Percentiles rank a stretch among this genome's conserved stretches.
phyloP scores from a whole-genome alignment of 306 rosid genomes.

The Inga oerstediana region DNA sequence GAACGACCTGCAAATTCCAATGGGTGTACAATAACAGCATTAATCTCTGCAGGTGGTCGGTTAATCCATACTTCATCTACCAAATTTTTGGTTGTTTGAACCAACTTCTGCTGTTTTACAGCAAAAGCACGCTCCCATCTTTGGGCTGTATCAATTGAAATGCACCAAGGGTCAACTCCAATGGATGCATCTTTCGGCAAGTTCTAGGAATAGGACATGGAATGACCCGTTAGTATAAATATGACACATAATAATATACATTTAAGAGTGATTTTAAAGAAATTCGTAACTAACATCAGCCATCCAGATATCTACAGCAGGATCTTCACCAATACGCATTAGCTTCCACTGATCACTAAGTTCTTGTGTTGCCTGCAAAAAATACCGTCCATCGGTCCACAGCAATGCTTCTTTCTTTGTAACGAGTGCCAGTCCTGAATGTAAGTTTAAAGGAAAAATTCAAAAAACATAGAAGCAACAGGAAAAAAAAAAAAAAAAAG shows the following conservation, averaged over 20 bases:
- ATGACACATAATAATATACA: slow-evolving; percentile 4
- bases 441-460: background rate
- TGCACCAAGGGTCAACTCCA: slow-evolving; percentile 97
- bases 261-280: slow-evolving; percentile 9
- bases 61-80: slow-evolving; percentile 91
- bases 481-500: background rate
- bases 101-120: slow-evolving; percentile 76
- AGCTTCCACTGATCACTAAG: slow-evolving; percentile 88
- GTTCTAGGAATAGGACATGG: slow-evolving; percentile 49
- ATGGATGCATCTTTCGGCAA: slow-evolving; percentile 64
- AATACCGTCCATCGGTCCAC: slow-evolving; percentile 98
- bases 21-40: slow-evolving; percentile 68
- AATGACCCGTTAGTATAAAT: slow-evolving; percentile 32
- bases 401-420: slow-evolving; percentile 74
- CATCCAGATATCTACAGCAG: slow-evolving; percentile 87
- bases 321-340: slow-evolving; percentile 98
- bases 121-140: slow-evolving; percentile 79
- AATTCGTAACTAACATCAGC: slow-evolving; percentile 69
- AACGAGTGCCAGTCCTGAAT: slow-evolving; percentile 86
- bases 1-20: slow-evolving; percentile 80
- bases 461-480: background rate
- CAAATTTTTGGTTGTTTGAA: slow-evolving; percentile 77
- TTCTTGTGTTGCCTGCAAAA: slow-evolving; percentile 87
- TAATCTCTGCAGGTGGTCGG: slow-evolving; percentile 63
- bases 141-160: slow-evolving; percentile 81